phyloP scores from a whole-genome alignment of 148 eudicot species.

The Arbutus unedo region DNA sequence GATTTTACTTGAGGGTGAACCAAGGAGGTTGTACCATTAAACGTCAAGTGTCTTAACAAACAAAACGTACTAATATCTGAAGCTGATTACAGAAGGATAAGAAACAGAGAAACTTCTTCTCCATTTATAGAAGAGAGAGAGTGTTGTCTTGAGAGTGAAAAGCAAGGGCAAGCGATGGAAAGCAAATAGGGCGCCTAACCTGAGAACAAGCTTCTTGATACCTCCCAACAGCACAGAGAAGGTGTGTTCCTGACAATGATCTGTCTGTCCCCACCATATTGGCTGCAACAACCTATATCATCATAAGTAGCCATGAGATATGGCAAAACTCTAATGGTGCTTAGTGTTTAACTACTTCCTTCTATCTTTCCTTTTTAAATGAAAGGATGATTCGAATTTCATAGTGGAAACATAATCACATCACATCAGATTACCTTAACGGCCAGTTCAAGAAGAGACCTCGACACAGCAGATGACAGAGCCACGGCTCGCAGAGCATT shows the following conservation, averaged over 20 bases:
- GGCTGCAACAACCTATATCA: constrained; percentile 90
- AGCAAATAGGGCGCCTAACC: constrained; percentile 37
- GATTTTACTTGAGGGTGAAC: not conserved
- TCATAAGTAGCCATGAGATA: constrained; percentile 4
- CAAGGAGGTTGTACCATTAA: not conserved
- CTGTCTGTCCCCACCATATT: constrained; percentile 97
- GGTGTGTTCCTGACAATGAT: constrained; percentile 92
- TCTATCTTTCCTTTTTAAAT: no score
- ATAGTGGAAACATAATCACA: not conserved
- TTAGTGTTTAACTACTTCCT: not conserved
- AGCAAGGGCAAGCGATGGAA: no score
- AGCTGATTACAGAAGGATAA: not conserved
- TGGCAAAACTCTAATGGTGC: not conserved
- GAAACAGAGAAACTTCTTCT: not conserved
- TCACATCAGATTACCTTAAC: constrained; percentile 62
- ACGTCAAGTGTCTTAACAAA: not conserved
- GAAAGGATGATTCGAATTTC: not conserved
- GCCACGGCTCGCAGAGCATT: constrained; percentile 98
- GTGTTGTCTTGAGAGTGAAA: no score
- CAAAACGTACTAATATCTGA: not conserved
- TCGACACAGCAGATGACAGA: constrained; percentile 94
- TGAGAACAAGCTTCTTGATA: constrained; percentile 99
- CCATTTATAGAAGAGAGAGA: no score
- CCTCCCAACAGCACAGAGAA: constrained; percentile 97
- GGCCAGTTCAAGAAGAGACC: constrained; percentile 87